A percentile compares a stretch with the other conserved stretches of the same genome.
Conservation (phyloP, 2,329 filamentous ascomycete species). For the Aspergillus eucalypticola region DNA sequence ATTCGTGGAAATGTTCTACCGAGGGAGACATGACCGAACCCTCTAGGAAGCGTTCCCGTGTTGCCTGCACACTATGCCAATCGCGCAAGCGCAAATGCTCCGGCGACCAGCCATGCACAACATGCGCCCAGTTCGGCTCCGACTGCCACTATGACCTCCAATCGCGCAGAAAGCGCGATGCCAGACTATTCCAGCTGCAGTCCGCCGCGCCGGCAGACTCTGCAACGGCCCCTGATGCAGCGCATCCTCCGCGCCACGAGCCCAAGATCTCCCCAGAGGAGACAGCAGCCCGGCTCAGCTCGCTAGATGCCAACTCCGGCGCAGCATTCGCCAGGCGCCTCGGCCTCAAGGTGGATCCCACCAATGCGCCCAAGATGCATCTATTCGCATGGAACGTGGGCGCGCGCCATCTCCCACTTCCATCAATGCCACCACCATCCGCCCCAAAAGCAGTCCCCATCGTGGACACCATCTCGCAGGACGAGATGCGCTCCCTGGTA, state of each 20-base stretch:
- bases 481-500: conserved; percentile 51
- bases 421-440: conserved; percentile 13
- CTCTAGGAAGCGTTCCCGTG: conserved; percentile 43
- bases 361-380: conserved; percentile 55
- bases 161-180: conserved; percentile 35
- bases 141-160: conserved; percentile 51
- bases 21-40: conserved; percentile 28
- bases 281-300: conserved; percentile 32
- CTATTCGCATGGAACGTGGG: conserved; percentile 60
- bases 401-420: conserved; percentile 14
- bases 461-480: conserved; percentile 49
- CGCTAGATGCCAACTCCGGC: conserved; percentile 59
- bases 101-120: conserved; percentile 54
- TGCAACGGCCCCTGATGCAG: conserved; percentile 6
- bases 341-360: conserved; percentile 55
- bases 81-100: conserved; percentile 60
- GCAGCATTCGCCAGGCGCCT: conserved; percentile 58
- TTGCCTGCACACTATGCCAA: conserved; percentile 55
- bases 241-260: conserved; percentile 11
- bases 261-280: conserved; percentile 17
- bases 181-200: conserved; percentile 24
- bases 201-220: conserved; percentile 13
- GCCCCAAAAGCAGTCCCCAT: conserved; percentile 35
- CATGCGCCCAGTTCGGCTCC: conserved; percentile 56
- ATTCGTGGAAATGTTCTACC: neutral